phyloP scores from a whole-genome alignment of 129 eudicot species.

The Heracleum sosnowskyi region DNA sequence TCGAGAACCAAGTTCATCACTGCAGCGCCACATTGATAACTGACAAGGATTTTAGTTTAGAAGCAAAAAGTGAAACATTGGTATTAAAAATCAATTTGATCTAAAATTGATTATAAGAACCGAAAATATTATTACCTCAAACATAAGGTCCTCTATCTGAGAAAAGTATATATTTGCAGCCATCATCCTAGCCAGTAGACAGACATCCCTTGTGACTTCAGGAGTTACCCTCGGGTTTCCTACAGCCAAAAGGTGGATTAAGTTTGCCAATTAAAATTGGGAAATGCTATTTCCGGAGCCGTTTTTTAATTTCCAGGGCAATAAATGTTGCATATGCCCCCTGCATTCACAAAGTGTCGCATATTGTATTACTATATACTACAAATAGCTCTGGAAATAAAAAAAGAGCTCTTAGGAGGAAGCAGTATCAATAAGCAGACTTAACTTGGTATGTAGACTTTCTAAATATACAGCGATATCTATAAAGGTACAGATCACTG shows the following conservation, averaged over 20 bases:
- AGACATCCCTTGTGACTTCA: conserved; percentile 19
- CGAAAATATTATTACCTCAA: conserved; percentile 38
- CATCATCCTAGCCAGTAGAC: conserved; percentile 12
- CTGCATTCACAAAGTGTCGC: too few species aligned
- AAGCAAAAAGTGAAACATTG: not conserved
- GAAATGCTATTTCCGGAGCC: too few species aligned
- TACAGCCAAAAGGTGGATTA: conserved; percentile 9
- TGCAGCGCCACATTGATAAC: conserved; percentile 16
- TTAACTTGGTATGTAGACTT: too few species aligned
- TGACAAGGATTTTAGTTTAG: not conserved
- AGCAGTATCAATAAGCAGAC: too few species aligned
- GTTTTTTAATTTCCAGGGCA: too few species aligned
- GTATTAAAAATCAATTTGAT: not conserved
- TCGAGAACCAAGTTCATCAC: conserved; percentile 8
- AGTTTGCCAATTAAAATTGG: too few species aligned
- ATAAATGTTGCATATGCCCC: too few species aligned
- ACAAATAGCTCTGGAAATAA: too few species aligned
- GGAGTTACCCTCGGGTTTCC: conserved; percentile 92
- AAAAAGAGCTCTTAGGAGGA: too few species aligned
- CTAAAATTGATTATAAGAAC: not conserved
- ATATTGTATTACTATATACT: too few species aligned
- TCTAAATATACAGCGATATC: too few species aligned
- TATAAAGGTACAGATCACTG: too few species aligned
- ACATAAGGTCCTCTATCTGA: conserved; percentile 16
- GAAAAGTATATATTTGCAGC: conserved; percentile 15